Evolutionary conservation across 2,329 filamentous ascomycete species (phyloP), one percentile per base, ranked within the genome.

Genomic region (Zarea fungicola): DNA sequence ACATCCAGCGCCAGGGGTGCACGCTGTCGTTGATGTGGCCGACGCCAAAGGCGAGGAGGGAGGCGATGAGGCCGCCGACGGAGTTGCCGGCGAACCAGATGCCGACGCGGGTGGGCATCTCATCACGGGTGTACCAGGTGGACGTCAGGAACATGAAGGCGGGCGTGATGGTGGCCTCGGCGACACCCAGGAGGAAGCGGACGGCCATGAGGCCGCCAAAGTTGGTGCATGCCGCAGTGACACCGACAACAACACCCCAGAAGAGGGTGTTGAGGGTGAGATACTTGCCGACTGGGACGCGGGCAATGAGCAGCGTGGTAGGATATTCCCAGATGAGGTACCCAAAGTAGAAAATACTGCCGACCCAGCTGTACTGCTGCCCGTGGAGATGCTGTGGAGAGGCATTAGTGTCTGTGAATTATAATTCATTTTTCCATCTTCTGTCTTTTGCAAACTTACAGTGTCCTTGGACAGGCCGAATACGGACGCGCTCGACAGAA

Each of bases 311-410:
- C 2, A 75, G 55, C 0, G 73, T 73, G 1, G 73, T 74, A 0
- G 76, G 72, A 54, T 75, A 77, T 16, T 73, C 70, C 60, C 72
- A 75, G 9, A 68, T 60, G 3, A 80, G 66, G 58, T 77, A 77
- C n/a, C 67, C 67, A 13, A 70, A 53, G 55, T 70, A 70, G 42
- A 70, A 64, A 40, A 68, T 58, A 35, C 65, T 66, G 26, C 65
- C 60, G 16, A 89, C 69, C 85, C 85, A 89, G 40, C 75, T 78
- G 60, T 84, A 89, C 68, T 87, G 62, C 43, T 65, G 59, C 41
- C 65, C 70, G 41, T 55, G 60, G 28, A 65, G 60, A 36, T 61
- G 41, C 59, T 59, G 11, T 37, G n/a, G 16, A n/a, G 35, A 7
- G 29, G 26, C 11, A 28, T 7, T 7, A 5, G 23, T 11, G 7